Conservation (phyloP, 139 green algal genomes). For the Medakamo hakoo region DNA sequence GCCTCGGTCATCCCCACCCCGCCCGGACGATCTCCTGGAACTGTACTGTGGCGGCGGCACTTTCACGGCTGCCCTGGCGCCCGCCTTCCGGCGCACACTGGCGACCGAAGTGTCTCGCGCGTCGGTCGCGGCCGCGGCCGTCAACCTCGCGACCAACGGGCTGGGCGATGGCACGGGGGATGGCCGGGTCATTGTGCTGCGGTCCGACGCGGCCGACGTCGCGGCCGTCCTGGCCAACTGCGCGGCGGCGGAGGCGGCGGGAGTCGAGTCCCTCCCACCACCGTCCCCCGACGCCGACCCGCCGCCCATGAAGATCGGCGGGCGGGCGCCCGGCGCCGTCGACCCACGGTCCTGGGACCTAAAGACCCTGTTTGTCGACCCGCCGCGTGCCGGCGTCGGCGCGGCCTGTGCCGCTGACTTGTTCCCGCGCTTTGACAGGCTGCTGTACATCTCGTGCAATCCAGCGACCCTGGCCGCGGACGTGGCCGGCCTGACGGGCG, state of each 20-base stretch:
- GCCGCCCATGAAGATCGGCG: neutral
- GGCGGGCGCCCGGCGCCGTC: slow-evolving; percentile 5
- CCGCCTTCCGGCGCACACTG: slow-evolving; percentile 65
- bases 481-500: slow-evolving; percentile 14
- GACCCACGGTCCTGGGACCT: slow-evolving; percentile 25
- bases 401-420: slow-evolving; percentile 32
- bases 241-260: neutral
- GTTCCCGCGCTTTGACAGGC: slow-evolving; percentile 45
- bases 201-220: slow-evolving; percentile 18
- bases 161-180: slow-evolving; percentile 54
- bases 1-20: neutral
- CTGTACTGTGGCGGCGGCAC: slow-evolving; percentile 94
- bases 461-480: slow-evolving; percentile 30
- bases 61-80: slow-evolving; percentile 72
- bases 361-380: slow-evolving; percentile 71
- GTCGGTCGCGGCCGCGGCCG: slow-evolving; percentile 48
- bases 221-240: neutral
- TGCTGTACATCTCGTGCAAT: slow-evolving; percentile 94
- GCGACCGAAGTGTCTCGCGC: slow-evolving; percentile 80
- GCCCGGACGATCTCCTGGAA: slow-evolving; percentile 44
- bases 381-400: slow-evolving; percentile 44
- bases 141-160: slow-evolving; percentile 36
- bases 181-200: slow-evolving; percentile 49
- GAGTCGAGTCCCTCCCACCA: too few species aligned
- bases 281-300: neutral